Conservation (phyloP, 2,329 filamentous ascomycete genomes). For the Verticillium nonalfalfae region DNA sequence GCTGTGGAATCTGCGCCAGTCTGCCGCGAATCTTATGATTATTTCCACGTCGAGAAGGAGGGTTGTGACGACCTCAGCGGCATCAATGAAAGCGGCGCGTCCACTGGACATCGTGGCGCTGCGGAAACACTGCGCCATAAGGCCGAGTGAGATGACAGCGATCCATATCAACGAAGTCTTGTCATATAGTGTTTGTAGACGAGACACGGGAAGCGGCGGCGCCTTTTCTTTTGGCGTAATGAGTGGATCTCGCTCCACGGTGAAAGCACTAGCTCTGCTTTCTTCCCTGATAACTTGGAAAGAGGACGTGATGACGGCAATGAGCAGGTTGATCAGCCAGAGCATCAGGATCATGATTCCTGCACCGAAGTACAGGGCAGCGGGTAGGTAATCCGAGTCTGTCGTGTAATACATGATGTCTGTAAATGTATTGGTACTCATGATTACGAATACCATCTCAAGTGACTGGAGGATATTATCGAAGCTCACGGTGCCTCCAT, state of each 20-base stretch:
- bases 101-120: conserved; percentile 66
- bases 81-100: conserved; percentile 59
- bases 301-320: conserved; percentile 96
- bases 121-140: conserved; percentile 72
- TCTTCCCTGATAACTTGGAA: conserved; percentile 98
- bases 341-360: conserved; percentile 88
- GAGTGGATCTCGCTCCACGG: conserved; percentile 56
- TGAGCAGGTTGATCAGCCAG: conserved; percentile 90
- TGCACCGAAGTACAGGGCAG: conserved; percentile 69
- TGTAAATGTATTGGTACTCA: conserved; percentile 96
- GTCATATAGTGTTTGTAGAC: conserved; percentile 65
- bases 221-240: conserved; percentile 14
- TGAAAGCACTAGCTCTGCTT: conserved; percentile 89
- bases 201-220: conserved; percentile 30
- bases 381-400: conserved; percentile 82
- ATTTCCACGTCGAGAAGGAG: conserved; percentile 78
- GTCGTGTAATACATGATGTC: conserved; percentile 92
- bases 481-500: conserved; percentile 82
- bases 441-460: conserved; percentile 94
- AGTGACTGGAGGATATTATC: conserved; percentile 91
- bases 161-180: conserved; percentile 76
- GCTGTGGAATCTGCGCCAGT: conserved; percentile 76
- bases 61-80: conserved; percentile 70
- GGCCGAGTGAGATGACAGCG: conserved; percentile 67
- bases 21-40: conserved; percentile 64